Evolutionary conservation across 139 green algal species (phyloP).

Genomic region (Coelastrella sp.): DNA sequence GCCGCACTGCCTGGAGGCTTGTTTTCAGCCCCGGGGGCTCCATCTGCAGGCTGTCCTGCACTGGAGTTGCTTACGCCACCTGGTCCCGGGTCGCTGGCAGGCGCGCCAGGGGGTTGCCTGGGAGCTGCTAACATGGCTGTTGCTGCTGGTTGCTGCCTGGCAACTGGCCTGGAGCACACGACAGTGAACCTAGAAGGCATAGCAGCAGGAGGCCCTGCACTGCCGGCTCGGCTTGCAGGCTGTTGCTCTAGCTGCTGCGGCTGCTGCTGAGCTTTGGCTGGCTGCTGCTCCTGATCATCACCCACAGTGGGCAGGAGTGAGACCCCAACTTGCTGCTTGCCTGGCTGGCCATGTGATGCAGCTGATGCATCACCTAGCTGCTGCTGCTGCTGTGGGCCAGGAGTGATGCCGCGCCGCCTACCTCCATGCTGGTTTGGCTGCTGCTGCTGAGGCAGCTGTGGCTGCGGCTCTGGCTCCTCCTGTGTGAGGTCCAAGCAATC

Average conservation of each 20-base stretch:
- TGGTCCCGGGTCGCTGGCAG: too few species aligned
- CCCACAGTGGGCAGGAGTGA: too few species aligned
- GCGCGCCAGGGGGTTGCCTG: too few species aligned
- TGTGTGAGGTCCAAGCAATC: too few species aligned
- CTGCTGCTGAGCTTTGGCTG: background rate
- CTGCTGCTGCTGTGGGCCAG: too few species aligned
- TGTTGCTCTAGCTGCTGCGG: conserved; percentile 1
- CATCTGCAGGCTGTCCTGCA: background rate
- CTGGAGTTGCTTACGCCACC: background rate
- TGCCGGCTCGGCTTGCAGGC: background rate
- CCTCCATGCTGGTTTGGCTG: too few species aligned
- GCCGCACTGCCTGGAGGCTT: conserved; percentile 30
- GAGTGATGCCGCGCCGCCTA: too few species aligned
- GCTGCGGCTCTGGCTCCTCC: background rate
- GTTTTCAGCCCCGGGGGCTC: background rate
- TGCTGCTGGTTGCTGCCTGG: conserved; percentile 59
- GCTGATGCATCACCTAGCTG: too few species aligned
- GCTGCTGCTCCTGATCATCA: background rate
- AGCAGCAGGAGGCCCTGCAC: background rate
- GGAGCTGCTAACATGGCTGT: conserved; percentile 55
- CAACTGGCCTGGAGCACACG: background rate
- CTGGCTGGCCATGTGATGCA: too few species aligned
- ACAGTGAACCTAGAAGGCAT: background rate
- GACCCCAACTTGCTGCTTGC: too few species aligned
- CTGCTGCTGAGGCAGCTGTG: conserved; percentile 4